Percentiles rank a stretch among this genome's conserved stretches.
Conservation (phyloP, 2,329 filamentous ascomycete species). For the Neofusicoccum sp. region DNA sequence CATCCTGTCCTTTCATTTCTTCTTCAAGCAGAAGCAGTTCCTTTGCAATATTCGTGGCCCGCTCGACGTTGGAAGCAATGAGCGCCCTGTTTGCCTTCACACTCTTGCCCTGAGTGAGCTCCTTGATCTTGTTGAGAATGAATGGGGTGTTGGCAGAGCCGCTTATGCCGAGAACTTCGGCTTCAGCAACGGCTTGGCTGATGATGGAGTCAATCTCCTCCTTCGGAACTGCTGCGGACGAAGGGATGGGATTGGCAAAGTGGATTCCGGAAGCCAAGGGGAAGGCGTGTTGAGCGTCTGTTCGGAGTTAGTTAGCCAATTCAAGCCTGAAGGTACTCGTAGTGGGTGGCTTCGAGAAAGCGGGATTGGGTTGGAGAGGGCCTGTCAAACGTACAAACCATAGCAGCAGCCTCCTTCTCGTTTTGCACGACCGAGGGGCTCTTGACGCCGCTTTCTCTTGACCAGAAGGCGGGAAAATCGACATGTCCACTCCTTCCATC, state of each 20-base stretch:
- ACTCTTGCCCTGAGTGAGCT: constrained; percentile 70
- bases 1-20: constrained; percentile 22
- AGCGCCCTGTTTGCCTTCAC: constrained; percentile 72
- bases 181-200: constrained; percentile 39
- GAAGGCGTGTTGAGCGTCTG: constrained; percentile 70
- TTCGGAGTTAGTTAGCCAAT: background rate
- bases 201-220: constrained; percentile 42
- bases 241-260: constrained; percentile 85
- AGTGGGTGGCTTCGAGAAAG: background rate
- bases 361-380: no score
- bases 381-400: constrained; percentile 60
- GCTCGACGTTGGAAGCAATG: constrained; percentile 64
- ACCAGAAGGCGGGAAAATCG: constrained; percentile 92
- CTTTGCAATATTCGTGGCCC: constrained; percentile 64
- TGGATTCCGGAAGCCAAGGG: constrained; percentile 74
- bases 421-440: constrained; percentile 74
- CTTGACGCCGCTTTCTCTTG: constrained; percentile 76
- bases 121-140: constrained; percentile 73
- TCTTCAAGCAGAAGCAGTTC: constrained; percentile 57
- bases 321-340: background rate
- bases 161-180: constrained; percentile 46
- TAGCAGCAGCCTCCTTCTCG: constrained; percentile 82
- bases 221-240: constrained; percentile 66
- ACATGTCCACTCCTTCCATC: constrained; percentile 71
- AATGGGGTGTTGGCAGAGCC: constrained; percentile 84